Percentiles rank a stretch among this genome's conserved stretches.
Conservation (phyloP, 257 asterid genomes). For the Solanum pimpinellifolium region DNA sequence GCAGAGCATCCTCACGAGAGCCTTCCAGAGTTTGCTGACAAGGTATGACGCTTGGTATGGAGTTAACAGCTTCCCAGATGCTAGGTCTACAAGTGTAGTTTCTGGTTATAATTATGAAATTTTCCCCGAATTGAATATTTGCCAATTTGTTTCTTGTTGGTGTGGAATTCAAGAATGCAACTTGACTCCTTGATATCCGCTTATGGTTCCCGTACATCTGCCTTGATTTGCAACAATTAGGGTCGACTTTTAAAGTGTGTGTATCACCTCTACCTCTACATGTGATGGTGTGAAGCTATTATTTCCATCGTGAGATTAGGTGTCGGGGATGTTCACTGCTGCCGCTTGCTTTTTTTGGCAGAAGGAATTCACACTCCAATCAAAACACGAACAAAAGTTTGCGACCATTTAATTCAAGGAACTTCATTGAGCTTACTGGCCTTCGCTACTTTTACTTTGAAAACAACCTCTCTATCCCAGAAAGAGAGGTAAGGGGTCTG, state of each 20-base stretch:
- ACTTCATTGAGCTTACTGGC: background rate
- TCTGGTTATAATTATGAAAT: background rate
- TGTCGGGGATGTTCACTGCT: background rate
- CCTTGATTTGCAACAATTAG: background rate
- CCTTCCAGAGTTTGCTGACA: constrained; percentile 88
- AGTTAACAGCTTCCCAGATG: background rate
- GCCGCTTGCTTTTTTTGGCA: background rate
- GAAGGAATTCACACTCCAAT: background rate
- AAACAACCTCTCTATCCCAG: background rate
- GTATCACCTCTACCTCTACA: background rate
- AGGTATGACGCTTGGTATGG: constrained; percentile 30
- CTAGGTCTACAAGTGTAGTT: background rate
- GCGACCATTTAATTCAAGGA: background rate
- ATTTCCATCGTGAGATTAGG: background rate
- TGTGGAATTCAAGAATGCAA: background rate
- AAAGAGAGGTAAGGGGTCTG: background rate
- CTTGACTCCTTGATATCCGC: background rate
- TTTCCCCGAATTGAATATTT: background rate
- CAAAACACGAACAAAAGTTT: background rate
- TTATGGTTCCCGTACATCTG: background rate
- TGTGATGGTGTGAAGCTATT: background rate
- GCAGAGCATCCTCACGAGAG: constrained; percentile 58
- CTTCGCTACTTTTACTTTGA: background rate
- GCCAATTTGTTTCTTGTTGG: background rate
- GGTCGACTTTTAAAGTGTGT: background rate